Conservation (phyloP, 768 basidiomycete genomes). For the Cystobasidiopsis lactophilus region DNA sequence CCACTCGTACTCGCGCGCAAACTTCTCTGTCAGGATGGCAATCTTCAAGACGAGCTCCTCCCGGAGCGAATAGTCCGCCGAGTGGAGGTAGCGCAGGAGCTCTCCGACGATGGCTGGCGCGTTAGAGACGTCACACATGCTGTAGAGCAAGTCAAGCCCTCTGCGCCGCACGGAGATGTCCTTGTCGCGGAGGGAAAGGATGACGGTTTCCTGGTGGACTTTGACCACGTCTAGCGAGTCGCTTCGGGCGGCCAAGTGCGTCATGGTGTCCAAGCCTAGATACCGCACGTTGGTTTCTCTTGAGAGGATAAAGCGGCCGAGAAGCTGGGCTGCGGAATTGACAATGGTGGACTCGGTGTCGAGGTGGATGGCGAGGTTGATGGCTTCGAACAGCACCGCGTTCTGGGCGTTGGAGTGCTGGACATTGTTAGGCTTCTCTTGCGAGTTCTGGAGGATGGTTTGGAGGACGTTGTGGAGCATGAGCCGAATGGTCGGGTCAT, state of each 20-base stretch:
- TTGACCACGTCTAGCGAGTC: conserved; percentile 83
- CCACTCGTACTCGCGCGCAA: conserved; percentile 44
- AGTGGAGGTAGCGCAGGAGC: conserved; percentile 69
- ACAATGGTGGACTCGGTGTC: conserved; percentile 79
- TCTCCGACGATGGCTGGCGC: conserved; percentile 91
- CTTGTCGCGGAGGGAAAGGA: conserved; percentile 78
- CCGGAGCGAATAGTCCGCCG: conserved; percentile 88
- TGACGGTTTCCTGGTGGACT: conserved; percentile 86
- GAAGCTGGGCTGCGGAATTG: conserved; percentile 60
- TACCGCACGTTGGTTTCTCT: conserved; percentile 98
- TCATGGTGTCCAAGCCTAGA: conserved; percentile 92
- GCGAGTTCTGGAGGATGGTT: conserved; percentile 64
- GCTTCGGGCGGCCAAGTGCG: conserved; percentile 82
- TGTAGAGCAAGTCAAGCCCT: conserved; percentile 85
- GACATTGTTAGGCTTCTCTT: conserved; percentile 76
- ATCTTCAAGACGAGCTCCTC: conserved; percentile 99
- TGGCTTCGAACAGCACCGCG: conserved; percentile 94
- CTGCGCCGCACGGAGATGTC: conserved; percentile 89
- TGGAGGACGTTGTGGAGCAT: conserved; percentile 65
- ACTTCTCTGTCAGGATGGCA: conserved; percentile 95
- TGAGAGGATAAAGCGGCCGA: conserved; percentile 88
- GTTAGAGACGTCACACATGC: conserved; percentile 98
- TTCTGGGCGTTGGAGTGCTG: conserved; percentile 99
- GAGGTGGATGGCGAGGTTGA: conserved; percentile 82
- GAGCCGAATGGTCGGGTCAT: conserved; percentile 56